Evolutionary conservation across 1,139 yeast genomes (phyloP).

Genomic region (Debaryomyces singareniensis): DNA sequence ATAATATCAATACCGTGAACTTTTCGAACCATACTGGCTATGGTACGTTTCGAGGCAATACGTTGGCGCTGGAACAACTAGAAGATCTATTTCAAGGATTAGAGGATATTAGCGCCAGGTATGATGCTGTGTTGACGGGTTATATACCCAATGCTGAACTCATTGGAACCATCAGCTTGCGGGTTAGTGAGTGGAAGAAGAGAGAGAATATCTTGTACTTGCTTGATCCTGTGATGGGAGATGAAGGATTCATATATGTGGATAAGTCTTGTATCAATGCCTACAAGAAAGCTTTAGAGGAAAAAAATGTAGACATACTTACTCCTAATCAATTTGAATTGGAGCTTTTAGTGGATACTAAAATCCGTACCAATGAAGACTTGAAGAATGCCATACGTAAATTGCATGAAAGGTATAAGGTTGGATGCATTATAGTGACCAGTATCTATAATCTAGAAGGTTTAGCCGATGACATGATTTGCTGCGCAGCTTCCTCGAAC

Average conservation of each 20-base stretch:
- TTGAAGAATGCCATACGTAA: slow-evolving; percentile 40
- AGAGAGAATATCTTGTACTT: slow-evolving; percentile 41
- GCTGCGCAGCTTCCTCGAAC: slow-evolving; percentile 43
- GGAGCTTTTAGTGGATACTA: slow-evolving; percentile 58
- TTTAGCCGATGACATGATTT: slow-evolving; percentile 23
- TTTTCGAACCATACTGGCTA: slow-evolving; percentile 44
- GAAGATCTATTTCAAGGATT: slow-evolving; percentile 33
- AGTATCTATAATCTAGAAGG: slow-evolving; percentile 13
- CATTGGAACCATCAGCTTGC: slow-evolving; percentile 14
- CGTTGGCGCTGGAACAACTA: slow-evolving; percentile 7
- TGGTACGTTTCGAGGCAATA: slow-evolving; percentile 29
- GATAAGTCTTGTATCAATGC: slow-evolving; percentile 60
- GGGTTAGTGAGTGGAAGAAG: slow-evolving; percentile 10
- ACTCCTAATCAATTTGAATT: slow-evolving; percentile 94
- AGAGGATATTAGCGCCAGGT: slow-evolving; percentile 20
- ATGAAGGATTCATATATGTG: slow-evolving; percentile 79
- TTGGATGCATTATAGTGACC: slow-evolving; percentile 66
- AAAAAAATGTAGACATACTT: slow-evolving; percentile 53
- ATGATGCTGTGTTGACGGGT: slow-evolving; percentile 28
- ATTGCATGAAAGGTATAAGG: slow-evolving; percentile 46
- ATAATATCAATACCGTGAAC: slow-evolving; percentile 34
- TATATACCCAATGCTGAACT: slow-evolving; percentile 30
- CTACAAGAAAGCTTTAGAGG: slow-evolving; percentile 50
- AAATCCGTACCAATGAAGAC: slow-evolving; percentile 33
- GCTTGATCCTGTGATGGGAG: slow-evolving; percentile 93